A percentile compares a stretch with the other conserved stretches of the same genome.
Evolutionary conservation across 2,329 filamentous ascomycete species (phyloP).

Genomic region (Phoma sp.): DNA sequence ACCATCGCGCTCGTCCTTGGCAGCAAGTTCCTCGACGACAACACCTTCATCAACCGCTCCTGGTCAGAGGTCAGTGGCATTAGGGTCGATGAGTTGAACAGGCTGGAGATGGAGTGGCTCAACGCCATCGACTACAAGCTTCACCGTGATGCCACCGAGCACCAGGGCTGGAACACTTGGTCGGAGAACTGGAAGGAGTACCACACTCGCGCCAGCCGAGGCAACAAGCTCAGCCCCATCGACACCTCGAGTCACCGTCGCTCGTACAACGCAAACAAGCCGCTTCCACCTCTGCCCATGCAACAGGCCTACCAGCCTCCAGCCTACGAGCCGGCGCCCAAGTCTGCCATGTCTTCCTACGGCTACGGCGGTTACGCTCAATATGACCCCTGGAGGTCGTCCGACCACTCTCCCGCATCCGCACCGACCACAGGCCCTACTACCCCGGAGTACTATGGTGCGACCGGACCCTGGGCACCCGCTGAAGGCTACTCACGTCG

Average conservation of each 20-base stretch:
- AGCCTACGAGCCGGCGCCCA: conserved; percentile 44
- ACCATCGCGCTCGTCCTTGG: conserved; percentile 85
- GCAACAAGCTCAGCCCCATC: conserved; percentile 63
- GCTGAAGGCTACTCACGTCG: conserved; percentile 50
- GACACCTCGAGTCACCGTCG: conserved; percentile 68
- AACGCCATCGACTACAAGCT: conserved; percentile 81
- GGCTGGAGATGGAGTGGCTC: conserved; percentile 87
- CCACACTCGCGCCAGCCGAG: conserved; percentile 53
- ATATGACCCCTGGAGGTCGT: conserved; percentile 52
- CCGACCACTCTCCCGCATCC: conserved; percentile 59
- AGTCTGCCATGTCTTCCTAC: conserved; percentile 48
- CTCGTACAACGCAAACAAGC: conserved; percentile 55
- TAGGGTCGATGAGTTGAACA: conserved; percentile 80
- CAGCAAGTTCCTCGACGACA: conserved; percentile 96
- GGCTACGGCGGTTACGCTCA: conserved; percentile 42
- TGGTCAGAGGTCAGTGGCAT: conserved; percentile 97
- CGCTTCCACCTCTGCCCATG: conserved; percentile 47
- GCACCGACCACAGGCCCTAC: conserved; percentile 61
- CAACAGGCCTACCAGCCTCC: conserved; percentile 49
- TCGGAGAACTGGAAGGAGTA: conserved; percentile 70
- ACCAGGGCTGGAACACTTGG: conserved; percentile 73
- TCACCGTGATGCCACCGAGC: conserved; percentile 81
- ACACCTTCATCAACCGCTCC: conserved; percentile 95
- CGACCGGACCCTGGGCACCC: conserved; percentile 57
- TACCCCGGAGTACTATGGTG: conserved; percentile 61